Base-by-base conservation (phyloP, 106 monocot species). In the Cymbidium sinense region DNA sequence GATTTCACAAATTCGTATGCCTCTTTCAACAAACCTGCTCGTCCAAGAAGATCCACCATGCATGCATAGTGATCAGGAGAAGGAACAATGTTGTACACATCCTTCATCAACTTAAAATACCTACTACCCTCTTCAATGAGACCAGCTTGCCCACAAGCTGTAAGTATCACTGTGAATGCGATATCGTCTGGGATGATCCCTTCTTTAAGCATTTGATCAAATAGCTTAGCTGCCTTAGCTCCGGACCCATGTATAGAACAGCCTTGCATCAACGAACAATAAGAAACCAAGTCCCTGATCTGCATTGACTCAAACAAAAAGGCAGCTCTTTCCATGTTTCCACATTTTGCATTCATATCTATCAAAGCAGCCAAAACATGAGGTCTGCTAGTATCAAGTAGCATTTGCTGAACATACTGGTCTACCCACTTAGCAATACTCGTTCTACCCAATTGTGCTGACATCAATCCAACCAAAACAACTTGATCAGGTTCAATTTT, bases 261-360 rank as follows among this genome's bases (percentile, higher is more conserved):
- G 12, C 92, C 92, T 85, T 92, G 88, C 87, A 92, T 95, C 85
- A 95, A 67, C 0, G 92, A 95, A 73, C 88, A 90, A 79, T 85
- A 95, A 7, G 88, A 85, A 5, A 88, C 34, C 62, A 95, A 52
- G 64, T 89, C 85, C 79, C 76, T 91, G 11, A 75, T 74, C 4
- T 70, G 62, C 86, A 92, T 80, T 20, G 82, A 81, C 5, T 85
- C 84, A 43, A 95, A 95, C 79, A 95, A 71, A 64, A 47, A 0
- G 11, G 70, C 21, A 31, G 95, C 95, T 77, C 90, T 85, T 76
- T 86, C 85, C 81, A 96, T 81, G 79, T 89, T 84, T 5, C 96
- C 96, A 74, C 96, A 93, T 69, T 93, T 96, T 23, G 93, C 86
- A 84, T 93, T 78, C 96, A 93, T 93, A 73, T 93, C 89, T 65